Base-by-base conservation (phyloP, 2,329 filamentous ascomycete species). In the Camillea tinctor region DNA sequence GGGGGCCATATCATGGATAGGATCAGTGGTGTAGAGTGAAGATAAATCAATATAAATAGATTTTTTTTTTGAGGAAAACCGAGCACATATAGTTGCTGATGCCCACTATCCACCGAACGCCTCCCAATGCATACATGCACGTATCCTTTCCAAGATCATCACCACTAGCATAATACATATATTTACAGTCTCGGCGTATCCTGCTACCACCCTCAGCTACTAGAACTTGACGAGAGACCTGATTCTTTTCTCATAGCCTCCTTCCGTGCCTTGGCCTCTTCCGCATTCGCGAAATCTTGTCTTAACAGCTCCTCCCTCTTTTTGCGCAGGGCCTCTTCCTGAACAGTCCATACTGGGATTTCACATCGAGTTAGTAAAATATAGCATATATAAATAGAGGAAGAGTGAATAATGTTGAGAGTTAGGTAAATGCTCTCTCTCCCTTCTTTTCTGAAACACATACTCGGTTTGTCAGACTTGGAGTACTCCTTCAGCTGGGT, bases 381-480 rank as follows among this genome's bases (percentile, higher is more conserved):
- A 56, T 48, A 13, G 11, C 30, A 55, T 11, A 2, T 6, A 24
- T 55, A 44, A 26, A 50, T 30, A 54, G 21, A n/a, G 15, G 23
- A 17, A 36, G 17, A 52, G 20, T 26, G 22, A 50, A 54, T 9
- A 30, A 11, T 4, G 26, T 30, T 30, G 6, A 30, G 26, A 30
- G 13, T 30, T 11, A 7, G 13, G 26, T 7, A 30, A 30, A 30
- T 3, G 26, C 13, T 30, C 26, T n/a, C n/a, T n/a, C n/a, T n/a
- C n/a, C n/a, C n/a, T n/a, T n/a, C n/a, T n/a, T n/a, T n/a, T n/a
- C n/a, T n/a, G n/a, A n/a, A 30, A 7, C 21, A 79, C 89, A 62
- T 82, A 96, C 93, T 96, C 50, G 91, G 91, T 79, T 94, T 97
- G 72, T 96, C 89, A 15, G 90, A 95, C 79, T 93, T 96, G 23